A percentile compares a stretch with the other conserved stretches of the same genome.
phyloP scores from a whole-genome alignment of 2,329 filamentous ascomycete genomes.

The Penicillium sp. region DNA sequence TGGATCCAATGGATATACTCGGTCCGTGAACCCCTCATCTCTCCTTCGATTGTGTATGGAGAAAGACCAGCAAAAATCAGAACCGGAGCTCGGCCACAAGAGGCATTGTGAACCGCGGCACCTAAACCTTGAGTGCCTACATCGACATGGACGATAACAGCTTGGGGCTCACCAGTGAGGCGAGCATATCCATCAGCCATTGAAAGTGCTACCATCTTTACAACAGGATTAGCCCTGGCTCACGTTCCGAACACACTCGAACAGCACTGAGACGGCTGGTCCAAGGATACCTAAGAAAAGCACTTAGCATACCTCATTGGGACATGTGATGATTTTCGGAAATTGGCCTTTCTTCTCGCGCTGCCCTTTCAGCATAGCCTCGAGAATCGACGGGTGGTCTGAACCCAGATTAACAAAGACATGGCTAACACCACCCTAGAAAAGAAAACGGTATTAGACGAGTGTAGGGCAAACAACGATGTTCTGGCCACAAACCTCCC shows the following conservation, averaged over 20 bases:
- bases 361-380: conserved; percentile 76
- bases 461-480: neutral
- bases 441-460: neutral
- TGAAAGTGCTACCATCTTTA: conserved; percentile 77
- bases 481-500: conserved; percentile 60
- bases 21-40: conserved; percentile 73
- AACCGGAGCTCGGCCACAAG: conserved; percentile 70
- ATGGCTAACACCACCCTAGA: conserved; percentile 51
- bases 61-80: conserved; percentile 77
- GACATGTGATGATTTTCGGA: conserved; percentile 74
- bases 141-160: conserved; percentile 77
- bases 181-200: conserved; percentile 82
- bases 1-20: conserved; percentile 89
- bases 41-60: conserved; percentile 74
- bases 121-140: conserved; percentile 78
- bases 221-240: neutral
- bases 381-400: conserved; percentile 71
- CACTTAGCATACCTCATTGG: conserved; percentile 64
- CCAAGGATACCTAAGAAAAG: no score
- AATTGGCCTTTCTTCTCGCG: conserved; percentile 65
- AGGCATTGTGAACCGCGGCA: conserved; percentile 77
- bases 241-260: neutral
- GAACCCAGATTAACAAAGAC: conserved; percentile 57
- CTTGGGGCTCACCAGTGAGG: conserved; percentile 70
- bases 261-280: neutral